Evolutionary conservation across 257 asterid genomes (phyloP).

Genomic region (Dorcoceras hygrometricum): DNA sequence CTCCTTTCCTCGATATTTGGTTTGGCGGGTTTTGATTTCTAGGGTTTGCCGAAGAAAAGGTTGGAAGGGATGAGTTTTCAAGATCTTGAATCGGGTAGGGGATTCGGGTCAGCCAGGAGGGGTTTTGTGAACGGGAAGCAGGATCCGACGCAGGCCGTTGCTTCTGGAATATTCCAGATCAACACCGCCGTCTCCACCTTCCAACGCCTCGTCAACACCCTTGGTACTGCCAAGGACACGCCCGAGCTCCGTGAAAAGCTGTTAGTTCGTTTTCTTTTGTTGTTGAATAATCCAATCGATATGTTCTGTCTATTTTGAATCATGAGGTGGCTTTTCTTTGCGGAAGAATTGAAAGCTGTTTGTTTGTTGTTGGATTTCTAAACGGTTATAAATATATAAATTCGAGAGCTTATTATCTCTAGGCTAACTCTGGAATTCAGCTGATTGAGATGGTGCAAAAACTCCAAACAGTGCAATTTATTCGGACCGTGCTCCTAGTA

Average conservation of each 20-base stretch:
- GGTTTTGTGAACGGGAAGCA: conserved; percentile 64
- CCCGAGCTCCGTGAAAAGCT: conserved; percentile 93
- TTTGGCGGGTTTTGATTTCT: too few relatives aligned
- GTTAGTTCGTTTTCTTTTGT: conserved; percentile 40
- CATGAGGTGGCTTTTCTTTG: background rate
- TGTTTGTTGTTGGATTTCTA: too few relatives aligned
- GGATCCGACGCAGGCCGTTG: conserved; percentile 89
- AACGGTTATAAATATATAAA: too few relatives aligned
- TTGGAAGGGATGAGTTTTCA: conserved; percentile 82
- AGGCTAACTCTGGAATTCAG: too few relatives aligned
- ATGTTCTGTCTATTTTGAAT: background rate
- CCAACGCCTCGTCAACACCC: conserved; percentile 88
- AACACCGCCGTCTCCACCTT: conserved; percentile 84
- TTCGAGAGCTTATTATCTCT: too few relatives aligned
- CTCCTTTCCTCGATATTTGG: too few relatives aligned
- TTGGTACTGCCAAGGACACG: conserved; percentile 94
- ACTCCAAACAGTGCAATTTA: too few relatives aligned
- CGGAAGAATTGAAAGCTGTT: too few relatives aligned
- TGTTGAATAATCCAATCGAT: too few relatives aligned
- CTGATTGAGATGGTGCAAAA: too few relatives aligned
- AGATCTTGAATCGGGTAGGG: conserved; percentile 90
- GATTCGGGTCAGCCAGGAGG: conserved; percentile 40
- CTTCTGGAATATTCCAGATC: conserved; percentile 87
- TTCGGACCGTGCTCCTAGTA: too few relatives aligned
- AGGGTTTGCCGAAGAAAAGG: too few relatives aligned